These are phyloP conservation scores for Candida taoyuanica DNA, from an alignment of 805 yeast genomes.

Conservation along the genomic window DNA sequence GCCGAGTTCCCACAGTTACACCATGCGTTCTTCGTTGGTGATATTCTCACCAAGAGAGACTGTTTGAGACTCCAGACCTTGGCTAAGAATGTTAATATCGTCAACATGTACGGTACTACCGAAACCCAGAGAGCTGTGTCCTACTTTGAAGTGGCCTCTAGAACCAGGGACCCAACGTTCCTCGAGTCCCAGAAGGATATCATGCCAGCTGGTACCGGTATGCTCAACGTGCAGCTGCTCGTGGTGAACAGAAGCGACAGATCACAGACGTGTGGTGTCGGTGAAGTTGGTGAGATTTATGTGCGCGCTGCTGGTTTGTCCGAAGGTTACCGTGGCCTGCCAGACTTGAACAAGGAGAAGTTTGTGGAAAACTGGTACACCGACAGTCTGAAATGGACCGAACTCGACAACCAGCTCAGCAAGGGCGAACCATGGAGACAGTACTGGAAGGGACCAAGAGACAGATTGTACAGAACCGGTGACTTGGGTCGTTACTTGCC, in stretches of 20 bases:
- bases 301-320: slow-evolving; percentile 98
- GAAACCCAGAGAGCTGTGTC: slow-evolving; percentile 99
- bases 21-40: slow-evolving; percentile 98
- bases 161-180: slow-evolving; percentile 63
- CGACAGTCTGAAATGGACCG: slow-evolving; percentile 57
- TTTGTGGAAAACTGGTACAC: slow-evolving; percentile 91
- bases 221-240: slow-evolving; percentile 89
- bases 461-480: slow-evolving; percentile 93
- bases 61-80: slow-evolving; percentile 88
- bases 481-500: slow-evolving; percentile 96
- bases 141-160: slow-evolving; percentile 79
- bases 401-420: slow-evolving; percentile 42
- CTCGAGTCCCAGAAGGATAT: slow-evolving; percentile 85
- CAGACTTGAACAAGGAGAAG: slow-evolving; percentile 82
- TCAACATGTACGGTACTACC: slow-evolving; percentile 99
- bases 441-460: slow-evolving; percentile 91
- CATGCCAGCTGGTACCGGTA: slow-evolving; percentile 98
- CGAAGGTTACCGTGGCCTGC: slow-evolving; percentile 91
- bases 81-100: slow-evolving; percentile 84
- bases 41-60: slow-evolving; percentile 94
- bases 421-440: slow-evolving; percentile 60
- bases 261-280: slow-evolving; percentile 92
- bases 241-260: slow-evolving; percentile 90
- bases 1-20: slow-evolving; percentile 80
- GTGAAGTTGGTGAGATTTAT: slow-evolving; percentile 98